These are phyloP conservation scores for Pinus taeda DNA, from an alignment of 75 land plant genomes.

Conservation along the genomic window DNA sequence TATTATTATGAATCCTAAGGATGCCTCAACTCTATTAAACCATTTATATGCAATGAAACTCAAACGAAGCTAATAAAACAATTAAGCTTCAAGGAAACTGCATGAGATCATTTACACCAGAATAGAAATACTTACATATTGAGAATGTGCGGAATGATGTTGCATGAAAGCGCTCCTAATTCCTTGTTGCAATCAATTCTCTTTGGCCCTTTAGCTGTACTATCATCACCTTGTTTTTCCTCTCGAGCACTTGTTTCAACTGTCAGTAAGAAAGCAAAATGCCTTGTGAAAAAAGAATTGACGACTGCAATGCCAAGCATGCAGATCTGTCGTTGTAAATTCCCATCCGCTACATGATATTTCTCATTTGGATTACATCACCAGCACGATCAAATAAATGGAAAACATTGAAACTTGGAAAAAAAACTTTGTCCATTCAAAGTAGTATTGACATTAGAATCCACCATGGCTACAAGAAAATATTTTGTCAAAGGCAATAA, in stretches of 20 bases:
- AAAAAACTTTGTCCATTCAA: not conserved
- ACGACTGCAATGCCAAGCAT: not conserved
- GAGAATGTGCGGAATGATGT: constrained; percentile 63
- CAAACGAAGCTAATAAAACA: not conserved
- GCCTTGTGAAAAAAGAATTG: not conserved
- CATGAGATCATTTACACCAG: not conserved
- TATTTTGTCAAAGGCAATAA: not conserved
- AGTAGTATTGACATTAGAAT: not conserved
- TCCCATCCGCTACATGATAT: not conserved
- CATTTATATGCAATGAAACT: not conserved
- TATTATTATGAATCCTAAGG: not conserved
- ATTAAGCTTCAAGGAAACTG: not conserved
- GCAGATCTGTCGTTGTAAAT: not conserved
- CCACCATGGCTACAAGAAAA: not conserved
- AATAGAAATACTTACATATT: constrained; percentile 42
- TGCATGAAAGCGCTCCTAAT: constrained; percentile 28
- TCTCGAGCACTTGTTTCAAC: not conserved
- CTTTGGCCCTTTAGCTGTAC: not conserved
- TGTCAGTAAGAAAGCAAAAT: not conserved
- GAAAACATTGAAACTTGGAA: not conserved
- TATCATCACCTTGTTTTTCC: not conserved
- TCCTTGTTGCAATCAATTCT: constrained; percentile 3
- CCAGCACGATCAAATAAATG: not conserved
- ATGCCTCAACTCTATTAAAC: not conserved
- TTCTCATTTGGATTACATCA: not conserved